phyloP scores from a whole-genome alignment of 169 alveolate genomes.

The Sarcocystis neurona region DNA sequence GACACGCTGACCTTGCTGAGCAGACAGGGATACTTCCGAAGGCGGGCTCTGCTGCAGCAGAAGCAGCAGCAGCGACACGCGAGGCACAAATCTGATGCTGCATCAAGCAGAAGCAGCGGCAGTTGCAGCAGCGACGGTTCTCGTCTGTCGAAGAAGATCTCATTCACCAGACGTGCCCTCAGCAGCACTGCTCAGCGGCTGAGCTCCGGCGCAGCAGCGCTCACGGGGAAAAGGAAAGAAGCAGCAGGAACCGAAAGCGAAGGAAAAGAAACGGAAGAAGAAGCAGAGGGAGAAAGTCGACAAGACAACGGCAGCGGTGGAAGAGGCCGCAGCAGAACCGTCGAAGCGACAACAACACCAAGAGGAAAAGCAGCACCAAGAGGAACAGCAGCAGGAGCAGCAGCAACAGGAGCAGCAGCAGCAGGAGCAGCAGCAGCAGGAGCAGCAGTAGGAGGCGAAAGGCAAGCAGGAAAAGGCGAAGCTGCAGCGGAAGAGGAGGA shows the following conservation, averaged over 20 bases:
- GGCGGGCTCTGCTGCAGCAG: background rate
- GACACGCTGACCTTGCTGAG: background rate
- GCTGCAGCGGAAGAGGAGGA: background rate
- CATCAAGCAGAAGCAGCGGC: background rate
- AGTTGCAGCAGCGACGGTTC: background rate
- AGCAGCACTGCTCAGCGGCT: too few relatives aligned
- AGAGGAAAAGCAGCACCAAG: background rate
- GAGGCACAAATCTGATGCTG: background rate
- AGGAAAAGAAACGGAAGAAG: background rate
- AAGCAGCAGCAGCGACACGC: background rate
- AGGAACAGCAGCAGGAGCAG: background rate
- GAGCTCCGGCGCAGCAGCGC: too few relatives aligned
- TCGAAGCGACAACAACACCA: background rate
- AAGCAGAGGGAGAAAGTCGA: background rate
- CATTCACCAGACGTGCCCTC: background rate
- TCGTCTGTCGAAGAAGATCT: background rate
- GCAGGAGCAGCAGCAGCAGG: slow-evolving; percentile 88
- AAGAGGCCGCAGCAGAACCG: background rate
- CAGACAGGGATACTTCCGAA: background rate
- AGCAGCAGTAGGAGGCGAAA: slow-evolving; percentile 90
- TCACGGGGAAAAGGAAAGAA: too few relatives aligned
- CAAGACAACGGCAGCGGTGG: background rate
- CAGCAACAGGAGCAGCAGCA: slow-evolving; percentile 19
- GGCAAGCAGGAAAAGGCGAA: background rate
- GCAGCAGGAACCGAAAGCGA: background rate